These are phyloP conservation scores for Rusavskia elegans DNA, from an alignment of 495 filamentous ascomycete species.

Conservation along the genomic window DNA sequence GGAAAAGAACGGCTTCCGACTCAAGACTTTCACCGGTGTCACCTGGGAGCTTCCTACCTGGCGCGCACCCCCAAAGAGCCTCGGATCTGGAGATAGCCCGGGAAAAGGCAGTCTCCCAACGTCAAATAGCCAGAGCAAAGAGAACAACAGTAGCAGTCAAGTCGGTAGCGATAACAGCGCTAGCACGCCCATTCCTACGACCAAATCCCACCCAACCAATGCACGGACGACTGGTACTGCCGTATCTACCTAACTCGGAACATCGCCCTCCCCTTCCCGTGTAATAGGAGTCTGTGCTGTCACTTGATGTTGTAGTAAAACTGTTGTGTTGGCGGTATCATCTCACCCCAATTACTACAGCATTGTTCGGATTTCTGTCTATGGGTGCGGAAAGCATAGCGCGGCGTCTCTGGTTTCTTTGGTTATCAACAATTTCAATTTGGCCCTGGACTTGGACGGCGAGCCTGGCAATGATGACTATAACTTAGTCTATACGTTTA, in stretches of 20 bases:
- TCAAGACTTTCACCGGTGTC: constrained; percentile 89
- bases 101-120: constrained; percentile 25
- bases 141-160: constrained; percentile 54
- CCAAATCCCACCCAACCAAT: constrained; percentile 20
- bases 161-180: constrained; percentile 60
- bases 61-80: constrained; percentile 48
- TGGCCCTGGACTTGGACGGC: too few relatives aligned
- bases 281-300: too few relatives aligned
- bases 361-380: not conserved
- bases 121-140: constrained; percentile 62
- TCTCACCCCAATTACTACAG: too few relatives aligned
- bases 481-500: too few relatives aligned
- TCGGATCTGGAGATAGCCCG: constrained; percentile 29
- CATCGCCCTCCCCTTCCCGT: too few relatives aligned
- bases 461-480: too few relatives aligned
- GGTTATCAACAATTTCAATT: not conserved
- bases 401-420: not conserved
- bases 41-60: constrained; percentile 73
- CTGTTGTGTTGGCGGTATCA: too few relatives aligned
- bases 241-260: constrained; percentile 15
- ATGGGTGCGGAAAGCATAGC: not conserved
- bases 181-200: constrained; percentile 36
- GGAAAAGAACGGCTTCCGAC: constrained; percentile 60
- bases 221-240: constrained; percentile 31
- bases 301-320: too few relatives aligned